phyloP scores from a whole-genome alignment of 179 eudicot species.

The Silene noctiflora region DNA sequence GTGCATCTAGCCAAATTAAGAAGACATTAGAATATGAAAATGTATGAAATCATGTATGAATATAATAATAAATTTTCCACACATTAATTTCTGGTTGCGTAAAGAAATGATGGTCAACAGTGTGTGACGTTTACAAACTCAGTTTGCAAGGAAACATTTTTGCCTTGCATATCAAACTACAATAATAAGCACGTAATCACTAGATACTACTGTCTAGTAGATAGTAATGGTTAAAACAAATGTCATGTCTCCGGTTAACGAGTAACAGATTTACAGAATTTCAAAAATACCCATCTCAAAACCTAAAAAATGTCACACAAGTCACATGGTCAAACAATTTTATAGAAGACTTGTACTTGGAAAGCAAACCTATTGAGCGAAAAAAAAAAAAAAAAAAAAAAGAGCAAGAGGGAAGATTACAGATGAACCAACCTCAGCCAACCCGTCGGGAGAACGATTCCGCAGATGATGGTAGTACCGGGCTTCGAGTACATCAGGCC shows the following conservation, averaged over 20 bases:
- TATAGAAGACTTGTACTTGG: not conserved
- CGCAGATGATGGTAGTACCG: conserved; percentile 70
- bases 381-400: not conserved
- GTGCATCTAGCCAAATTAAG: not conserved
- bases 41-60: not conserved
- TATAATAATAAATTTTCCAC: not conserved
- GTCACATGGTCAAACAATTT: not conserved
- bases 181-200: not conserved
- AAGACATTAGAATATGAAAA: not conserved
- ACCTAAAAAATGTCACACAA: too few species aligned
- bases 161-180: too few species aligned
- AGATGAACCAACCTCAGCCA: conserved; percentile 67
- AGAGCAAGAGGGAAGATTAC: not conserved
- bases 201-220: not conserved
- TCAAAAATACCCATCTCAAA: not conserved
- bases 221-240: not conserved
- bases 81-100: not conserved
- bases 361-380: not conserved
- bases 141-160: too few species aligned
- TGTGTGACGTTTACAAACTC: too few species aligned
- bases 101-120: too few species aligned
- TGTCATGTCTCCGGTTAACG: not conserved
- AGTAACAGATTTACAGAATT: not conserved
- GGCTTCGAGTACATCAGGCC: conserved; percentile 58
- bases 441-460: conserved; percentile 64